Evolutionary conservation across 2,329 filamentous ascomycete species (phyloP), one percentile per base, ranked within the genome.

Genomic region (Fusarium camptoceras): DNA sequence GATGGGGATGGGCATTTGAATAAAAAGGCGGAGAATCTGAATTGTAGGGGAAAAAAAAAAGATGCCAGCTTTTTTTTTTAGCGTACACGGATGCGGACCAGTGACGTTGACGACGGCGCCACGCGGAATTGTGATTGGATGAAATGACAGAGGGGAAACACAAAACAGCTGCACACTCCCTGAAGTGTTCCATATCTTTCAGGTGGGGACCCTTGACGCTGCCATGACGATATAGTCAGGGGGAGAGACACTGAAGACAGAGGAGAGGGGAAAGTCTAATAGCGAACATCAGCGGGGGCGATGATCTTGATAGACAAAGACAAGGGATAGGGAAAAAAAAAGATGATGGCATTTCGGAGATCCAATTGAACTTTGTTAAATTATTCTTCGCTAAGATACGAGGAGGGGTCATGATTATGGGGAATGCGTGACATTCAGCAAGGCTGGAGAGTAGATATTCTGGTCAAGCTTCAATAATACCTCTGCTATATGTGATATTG

Each of bases 161-260:
- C 48, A 51, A 37, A 63, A 51, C 24, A 50, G 43, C 55, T 61
- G 66, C 66, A 56, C 47, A 53, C 65, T 43, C 60, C 61, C 22
- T 43, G 54, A 31, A 37, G 34, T 15, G 44, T 56, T 44, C 60
- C 60, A 56, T 57, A 59, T 49, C 55, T 31, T 55, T 41, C 34
- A 42, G 48, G 72, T 73, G 83, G 68, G 66, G 49, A 41, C 83
- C 71, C 62, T 75, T 64, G 73, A 70, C 73, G 69, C 63, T 64
- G 43, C 61, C 53, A 75, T 75, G 73, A 75, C 73, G 73, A 63
- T 59, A 43, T 70, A 63, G 57, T 61, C 55, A 70, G 68, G 68
- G 68, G 63, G 51, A 51, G 31, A 55, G 37, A 49, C 47, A 56
- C 6, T 48, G 34, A 25, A 34, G 57, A 60, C 51, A 43, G 43